These are phyloP conservation scores for Hypocrella siamensis DNA, from an alignment of 2,329 filamentous ascomycete species.

Conservation along the genomic window DNA sequence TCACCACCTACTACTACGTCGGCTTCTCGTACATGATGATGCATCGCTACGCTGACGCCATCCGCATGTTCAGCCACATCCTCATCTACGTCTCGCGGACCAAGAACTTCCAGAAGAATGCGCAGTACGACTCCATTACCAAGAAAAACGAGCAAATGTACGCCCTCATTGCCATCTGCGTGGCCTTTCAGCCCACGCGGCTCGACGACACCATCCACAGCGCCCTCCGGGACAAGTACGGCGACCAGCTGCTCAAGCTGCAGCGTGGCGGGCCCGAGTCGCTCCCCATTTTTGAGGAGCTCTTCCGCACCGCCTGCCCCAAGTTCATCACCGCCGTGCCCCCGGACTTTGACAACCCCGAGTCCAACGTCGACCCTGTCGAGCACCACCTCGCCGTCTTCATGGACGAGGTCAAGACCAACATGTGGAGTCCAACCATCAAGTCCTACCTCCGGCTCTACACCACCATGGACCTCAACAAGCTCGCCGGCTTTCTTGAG, in stretches of 20 bases:
- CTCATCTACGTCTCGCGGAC: conserved; percentile 96
- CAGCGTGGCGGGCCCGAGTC: conserved; percentile 92
- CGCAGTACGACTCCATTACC: conserved; percentile 93
- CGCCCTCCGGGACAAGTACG: conserved; percentile 95
- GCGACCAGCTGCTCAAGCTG: conserved; percentile 91
- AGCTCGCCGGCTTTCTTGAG: conserved; percentile 93
- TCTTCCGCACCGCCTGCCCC: conserved; percentile 94
- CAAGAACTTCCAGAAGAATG: conserved; percentile 99
- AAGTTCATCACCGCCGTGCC: conserved; percentile 98
- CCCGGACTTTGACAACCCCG: conserved; percentile 93
- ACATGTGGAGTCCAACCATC: conserved; percentile 93
- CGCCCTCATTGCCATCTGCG: conserved; percentile 94
- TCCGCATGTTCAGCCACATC: conserved; percentile 99
- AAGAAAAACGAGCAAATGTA: conserved; percentile 99
- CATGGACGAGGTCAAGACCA: conserved; percentile 99
- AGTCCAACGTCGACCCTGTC: conserved; percentile 88
- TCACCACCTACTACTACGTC: conserved; percentile 99
- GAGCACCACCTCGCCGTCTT: conserved; percentile 96
- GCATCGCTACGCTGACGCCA: conserved; percentile 96
- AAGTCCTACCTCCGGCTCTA: conserved; percentile 98
- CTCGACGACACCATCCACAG: conserved; percentile 99
- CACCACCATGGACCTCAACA: conserved; percentile 98
- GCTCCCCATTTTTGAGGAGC: conserved; percentile 92
- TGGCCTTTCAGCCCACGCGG: conserved; percentile 91
- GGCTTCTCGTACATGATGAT: conserved; percentile 99